phyloP scores from a whole-genome alignment of 75 land plant genomes.

The Pseudotsuga menziesii region DNA sequence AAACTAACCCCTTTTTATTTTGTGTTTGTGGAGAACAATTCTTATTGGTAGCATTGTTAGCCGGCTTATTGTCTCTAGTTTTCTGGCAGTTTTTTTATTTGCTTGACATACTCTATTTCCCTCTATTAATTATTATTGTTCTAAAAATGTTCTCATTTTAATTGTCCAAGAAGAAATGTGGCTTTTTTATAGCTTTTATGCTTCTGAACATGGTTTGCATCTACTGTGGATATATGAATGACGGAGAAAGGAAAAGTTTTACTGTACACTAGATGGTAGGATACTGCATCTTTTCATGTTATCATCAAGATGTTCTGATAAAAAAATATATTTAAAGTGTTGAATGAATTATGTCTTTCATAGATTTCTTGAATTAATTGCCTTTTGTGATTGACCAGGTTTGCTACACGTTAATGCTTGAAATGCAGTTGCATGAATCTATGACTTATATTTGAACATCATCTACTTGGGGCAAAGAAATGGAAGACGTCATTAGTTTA shows the following conservation, averaged over 20 bases:
- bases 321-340: neutral
- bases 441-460: neutral
- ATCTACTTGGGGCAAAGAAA: neutral
- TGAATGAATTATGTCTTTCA: neutral
- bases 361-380: neutral
- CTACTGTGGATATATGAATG: neutral
- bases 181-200: neutral
- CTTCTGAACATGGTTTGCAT: neutral
- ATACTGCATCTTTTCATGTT: neutral
- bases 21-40: too few species aligned
- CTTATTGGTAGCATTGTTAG: too few species aligned
- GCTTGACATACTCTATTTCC: neutral
- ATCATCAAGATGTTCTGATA: neutral
- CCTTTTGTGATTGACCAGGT: neutral
- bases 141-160: neutral
- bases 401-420: neutral
- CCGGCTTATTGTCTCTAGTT: neutral
- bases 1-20: too few species aligned
- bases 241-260: neutral
- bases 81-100: neutral
- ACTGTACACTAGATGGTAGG: neutral
- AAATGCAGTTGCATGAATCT: neutral
- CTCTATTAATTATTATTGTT: neutral
- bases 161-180: slow-evolving; percentile 1
- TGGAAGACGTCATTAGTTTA: neutral